Percentiles rank a stretch among this genome's conserved stretches.
These are phyloP conservation scores for Cercospora beticola DNA, from an alignment of 2,329 filamentous ascomycete genomes.

Conservation along the genomic window DNA sequence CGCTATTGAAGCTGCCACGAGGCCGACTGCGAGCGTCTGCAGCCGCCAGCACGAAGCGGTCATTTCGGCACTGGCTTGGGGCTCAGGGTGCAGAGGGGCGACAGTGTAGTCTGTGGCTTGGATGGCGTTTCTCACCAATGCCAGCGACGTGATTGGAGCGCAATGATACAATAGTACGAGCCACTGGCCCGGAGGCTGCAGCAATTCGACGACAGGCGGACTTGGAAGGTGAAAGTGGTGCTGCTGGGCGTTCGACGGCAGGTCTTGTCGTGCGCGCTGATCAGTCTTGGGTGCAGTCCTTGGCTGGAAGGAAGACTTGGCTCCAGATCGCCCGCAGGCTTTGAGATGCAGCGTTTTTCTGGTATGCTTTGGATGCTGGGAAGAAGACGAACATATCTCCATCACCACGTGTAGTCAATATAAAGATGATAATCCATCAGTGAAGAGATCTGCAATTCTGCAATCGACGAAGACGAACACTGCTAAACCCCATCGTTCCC, in stretches of 20 bases:
- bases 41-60: background rate
- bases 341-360: background rate
- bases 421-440: background rate
- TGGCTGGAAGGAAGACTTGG: slow-evolving; percentile 6
- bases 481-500: background rate
- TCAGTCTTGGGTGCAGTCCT: slow-evolving; percentile 11
- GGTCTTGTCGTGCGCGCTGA: slow-evolving; percentile 9
- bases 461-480: background rate
- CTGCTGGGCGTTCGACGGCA: slow-evolving; percentile 6
- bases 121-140: slow-evolving; percentile 4
- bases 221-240: background rate
- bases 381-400: background rate
- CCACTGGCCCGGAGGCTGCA: slow-evolving; percentile 1
- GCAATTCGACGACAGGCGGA: background rate
- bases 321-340: background rate
- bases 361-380: background rate
- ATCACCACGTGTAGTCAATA: background rate
- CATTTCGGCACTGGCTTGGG: background rate
- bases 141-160: slow-evolving; percentile 10
- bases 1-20: slow-evolving; percentile 13
- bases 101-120: background rate
- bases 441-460: background rate
- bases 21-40: background rate
- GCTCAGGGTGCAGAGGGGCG: background rate
- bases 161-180: background rate